phyloP scores from a whole-genome alignment of 2,329 filamentous ascomycete genomes.

The Berkeleyomyces basicola region DNA sequence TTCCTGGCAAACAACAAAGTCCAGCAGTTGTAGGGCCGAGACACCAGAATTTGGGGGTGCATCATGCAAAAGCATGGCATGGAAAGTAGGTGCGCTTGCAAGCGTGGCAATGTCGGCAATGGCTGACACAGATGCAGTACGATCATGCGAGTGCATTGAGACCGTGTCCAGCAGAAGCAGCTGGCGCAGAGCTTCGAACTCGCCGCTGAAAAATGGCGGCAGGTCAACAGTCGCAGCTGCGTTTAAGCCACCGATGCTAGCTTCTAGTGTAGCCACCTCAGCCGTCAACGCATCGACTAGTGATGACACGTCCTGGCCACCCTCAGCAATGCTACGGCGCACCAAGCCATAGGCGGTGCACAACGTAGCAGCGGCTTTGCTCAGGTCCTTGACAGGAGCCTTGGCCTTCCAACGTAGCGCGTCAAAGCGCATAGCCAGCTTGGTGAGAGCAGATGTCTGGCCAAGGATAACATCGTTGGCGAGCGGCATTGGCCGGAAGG shows the following conservation, averaged over 20 bases:
- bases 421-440: constrained; percentile 43
- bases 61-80: constrained; percentile 25
- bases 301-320: constrained; percentile 25
- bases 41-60: constrained; percentile 22
- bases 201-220: constrained; percentile 33
- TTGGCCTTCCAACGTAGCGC: constrained; percentile 40
- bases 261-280: constrained; percentile 37
- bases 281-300: constrained; percentile 33
- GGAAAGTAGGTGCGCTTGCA: constrained; percentile 28
- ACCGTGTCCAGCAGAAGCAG: constrained; percentile 26
- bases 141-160: neutral
- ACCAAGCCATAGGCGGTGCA: constrained; percentile 40
- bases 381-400: constrained; percentile 34
- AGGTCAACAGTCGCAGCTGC: constrained; percentile 21
- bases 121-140: neutral
- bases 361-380: constrained; percentile 36
- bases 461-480: constrained; percentile 29
- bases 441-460: constrained; percentile 34
- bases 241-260: constrained; percentile 23
- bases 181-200: constrained; percentile 43
- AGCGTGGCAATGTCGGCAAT: constrained; percentile 29
- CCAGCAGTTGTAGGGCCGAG: constrained; percentile 28
- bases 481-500: constrained; percentile 47
- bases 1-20: constrained; percentile 27
- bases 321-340: constrained; percentile 22